These are phyloP conservation scores for Leishmania turanica DNA, from an alignment of 208 protist species.

Conservation along the genomic window DNA sequence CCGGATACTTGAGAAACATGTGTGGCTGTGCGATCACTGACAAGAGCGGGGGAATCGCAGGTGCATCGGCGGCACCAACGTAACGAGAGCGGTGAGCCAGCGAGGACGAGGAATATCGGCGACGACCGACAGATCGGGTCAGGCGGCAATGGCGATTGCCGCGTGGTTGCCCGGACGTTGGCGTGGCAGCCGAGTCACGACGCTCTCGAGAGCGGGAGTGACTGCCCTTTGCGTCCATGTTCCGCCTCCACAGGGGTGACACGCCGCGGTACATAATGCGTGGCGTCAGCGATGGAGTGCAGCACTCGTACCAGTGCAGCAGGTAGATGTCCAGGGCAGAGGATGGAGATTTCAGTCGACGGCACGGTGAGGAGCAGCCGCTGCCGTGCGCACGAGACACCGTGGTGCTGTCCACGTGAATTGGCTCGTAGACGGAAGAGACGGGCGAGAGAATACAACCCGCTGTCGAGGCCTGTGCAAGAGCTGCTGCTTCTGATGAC, in stretches of 20 bases:
- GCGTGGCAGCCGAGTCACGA: background rate
- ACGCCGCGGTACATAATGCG: conserved; percentile 5
- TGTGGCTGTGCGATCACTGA: conserved; percentile 40
- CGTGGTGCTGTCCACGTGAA: conserved; percentile 12
- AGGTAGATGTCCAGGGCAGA: background rate
- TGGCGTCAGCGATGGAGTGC: conserved; percentile 3
- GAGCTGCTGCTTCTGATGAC: background rate
- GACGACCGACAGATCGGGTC: background rate
- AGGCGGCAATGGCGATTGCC: background rate
- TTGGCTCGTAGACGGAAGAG: conserved; percentile 26
- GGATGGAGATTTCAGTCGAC: background rate
- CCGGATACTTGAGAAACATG: conserved; percentile 49
- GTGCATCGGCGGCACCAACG: background rate
- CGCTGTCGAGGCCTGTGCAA: background rate
- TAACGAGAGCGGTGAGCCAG: background rate
- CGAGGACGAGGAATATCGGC: background rate
- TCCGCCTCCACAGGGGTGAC: background rate
- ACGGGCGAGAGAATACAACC: background rate
- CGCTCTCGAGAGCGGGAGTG: background rate
- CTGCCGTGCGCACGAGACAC: conserved; percentile 21
- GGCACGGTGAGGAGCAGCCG: background rate
- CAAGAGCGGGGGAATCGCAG: conserved; percentile 9
- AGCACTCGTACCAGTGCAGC: background rate
- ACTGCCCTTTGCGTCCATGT: background rate
- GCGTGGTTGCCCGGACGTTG: background rate